These are phyloP conservation scores for Neurospora sp. DNA, from an alignment of 495 filamentous ascomycete species.

Conservation along the genomic window DNA sequence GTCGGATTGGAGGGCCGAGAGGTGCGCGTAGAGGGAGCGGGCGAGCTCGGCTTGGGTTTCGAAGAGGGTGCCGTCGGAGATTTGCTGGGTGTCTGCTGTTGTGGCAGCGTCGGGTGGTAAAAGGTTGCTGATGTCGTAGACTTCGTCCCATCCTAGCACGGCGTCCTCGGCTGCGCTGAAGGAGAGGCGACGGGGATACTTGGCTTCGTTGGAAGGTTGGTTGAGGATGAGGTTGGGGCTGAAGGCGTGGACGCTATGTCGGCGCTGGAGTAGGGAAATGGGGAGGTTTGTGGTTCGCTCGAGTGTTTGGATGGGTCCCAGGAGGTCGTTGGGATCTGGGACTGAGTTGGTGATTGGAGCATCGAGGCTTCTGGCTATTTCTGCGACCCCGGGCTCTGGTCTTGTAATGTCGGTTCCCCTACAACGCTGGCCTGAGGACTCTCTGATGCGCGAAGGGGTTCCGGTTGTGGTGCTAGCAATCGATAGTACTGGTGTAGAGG, in stretches of 20 bases:
- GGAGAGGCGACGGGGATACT: constrained; percentile 73
- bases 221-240: constrained; percentile 1
- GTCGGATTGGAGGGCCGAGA: constrained; percentile 38
- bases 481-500: constrained; percentile 7
- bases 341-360: constrained; percentile 22
- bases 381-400: constrained; percentile 2
- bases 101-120: constrained; percentile 28
- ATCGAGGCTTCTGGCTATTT: constrained; percentile 13
- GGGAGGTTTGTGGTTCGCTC: constrained; percentile 17
- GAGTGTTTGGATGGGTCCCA: constrained; percentile 28
- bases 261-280: constrained; percentile 27
- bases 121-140: constrained; percentile 21
- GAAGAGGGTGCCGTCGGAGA: not conserved
- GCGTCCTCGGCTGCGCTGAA: constrained; percentile 87
- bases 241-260: constrained; percentile 32
- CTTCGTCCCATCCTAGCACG: constrained; percentile 58
- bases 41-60: constrained; percentile 42
- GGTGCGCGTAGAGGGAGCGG: constrained; percentile 43
- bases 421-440: not conserved
- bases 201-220: constrained; percentile 40
- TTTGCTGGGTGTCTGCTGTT: not conserved
- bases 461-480: not conserved
- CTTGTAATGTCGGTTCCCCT: not conserved
- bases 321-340: constrained; percentile 34
- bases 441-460: not conserved